A percentile compares a stretch with the other conserved stretches of the same genome.
Conservation (phyloP, 768 basidiomycete genomes). For the Trametes gibbosa region DNA sequence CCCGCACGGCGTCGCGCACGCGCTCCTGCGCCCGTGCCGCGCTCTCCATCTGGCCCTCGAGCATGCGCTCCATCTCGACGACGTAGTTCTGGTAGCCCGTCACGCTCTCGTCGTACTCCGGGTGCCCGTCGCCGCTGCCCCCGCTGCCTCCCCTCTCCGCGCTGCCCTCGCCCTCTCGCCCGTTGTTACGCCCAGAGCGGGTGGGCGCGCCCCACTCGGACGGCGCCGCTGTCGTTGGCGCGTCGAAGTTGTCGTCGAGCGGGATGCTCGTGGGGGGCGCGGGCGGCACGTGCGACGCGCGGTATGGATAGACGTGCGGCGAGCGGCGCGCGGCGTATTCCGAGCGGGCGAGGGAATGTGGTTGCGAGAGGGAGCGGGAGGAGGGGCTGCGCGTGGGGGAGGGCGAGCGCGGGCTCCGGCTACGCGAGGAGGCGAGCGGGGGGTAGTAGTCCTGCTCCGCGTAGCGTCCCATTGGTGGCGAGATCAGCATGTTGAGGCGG, state of each 20-base stretch:
- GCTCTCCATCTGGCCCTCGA: slow-evolving; percentile 22
- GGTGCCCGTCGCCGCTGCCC: slow-evolving; percentile 13
- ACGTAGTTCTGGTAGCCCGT: slow-evolving; percentile 31
- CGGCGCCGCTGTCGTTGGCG: slow-evolving; percentile 27
- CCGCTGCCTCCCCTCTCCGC: slow-evolving; percentile 23
- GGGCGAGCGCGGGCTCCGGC: neutral
- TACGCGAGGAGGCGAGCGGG: neutral
- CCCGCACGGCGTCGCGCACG: neutral
- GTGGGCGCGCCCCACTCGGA: slow-evolving; percentile 26
- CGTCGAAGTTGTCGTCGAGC: slow-evolving; percentile 30
- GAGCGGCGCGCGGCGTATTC: slow-evolving; percentile 7
- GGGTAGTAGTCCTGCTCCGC: slow-evolving; percentile 7
- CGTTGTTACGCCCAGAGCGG: no score
- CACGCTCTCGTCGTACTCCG: slow-evolving; percentile 28
- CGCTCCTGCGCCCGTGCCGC: slow-evolving; percentile 17
- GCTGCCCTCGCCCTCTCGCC: no score
- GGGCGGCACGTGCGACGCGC: slow-evolving; percentile 10
- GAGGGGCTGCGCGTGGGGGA: neutral
- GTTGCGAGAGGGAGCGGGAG: neutral
- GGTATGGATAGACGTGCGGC: slow-evolving; percentile 10
- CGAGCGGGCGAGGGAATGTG: neutral
- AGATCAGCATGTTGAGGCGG: neutral
- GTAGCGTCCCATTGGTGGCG: neutral
- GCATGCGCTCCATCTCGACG: slow-evolving; percentile 31
- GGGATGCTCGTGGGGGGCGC: slow-evolving; percentile 24